Percentiles rank a stretch among this genome's conserved stretches.
These are phyloP conservation scores for Pilasporangium apinafurcum DNA, from an alignment of 352 stramenopile genomes.

Conservation along the genomic window DNA sequence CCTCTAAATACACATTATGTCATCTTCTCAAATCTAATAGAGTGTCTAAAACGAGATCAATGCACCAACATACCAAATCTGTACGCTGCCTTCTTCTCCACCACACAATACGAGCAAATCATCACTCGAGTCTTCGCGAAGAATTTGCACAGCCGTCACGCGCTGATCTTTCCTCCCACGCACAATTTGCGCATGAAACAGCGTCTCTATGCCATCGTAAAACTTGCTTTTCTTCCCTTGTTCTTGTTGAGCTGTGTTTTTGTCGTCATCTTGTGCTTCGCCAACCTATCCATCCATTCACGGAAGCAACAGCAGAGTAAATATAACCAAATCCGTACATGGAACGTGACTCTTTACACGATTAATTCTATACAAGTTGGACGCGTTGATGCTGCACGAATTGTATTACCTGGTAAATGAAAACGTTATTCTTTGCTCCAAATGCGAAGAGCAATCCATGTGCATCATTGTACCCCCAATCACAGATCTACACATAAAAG, in stretches of 20 bases:
- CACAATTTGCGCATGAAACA: slow-evolving; percentile 42
- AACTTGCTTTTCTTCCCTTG: not conserved
- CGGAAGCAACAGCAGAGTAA: too few relatives aligned
- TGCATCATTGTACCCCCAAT: slow-evolving; percentile 36
- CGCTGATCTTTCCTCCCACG: slow-evolving; percentile 53
- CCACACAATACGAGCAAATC: slow-evolving; percentile 41
- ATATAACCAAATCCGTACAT: too few relatives aligned
- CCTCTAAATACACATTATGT: not conserved
- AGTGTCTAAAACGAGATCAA: too few relatives aligned
- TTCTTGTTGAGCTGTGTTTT: slow-evolving; percentile 4
- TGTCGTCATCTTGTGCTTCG: too few relatives aligned
- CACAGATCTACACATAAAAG: slow-evolving; percentile 38
- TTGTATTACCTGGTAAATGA: slow-evolving; percentile 49
- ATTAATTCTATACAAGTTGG: too few relatives aligned
- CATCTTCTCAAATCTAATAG: too few relatives aligned
- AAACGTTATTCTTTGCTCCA: slow-evolving; percentile 52
- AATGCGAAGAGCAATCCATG: slow-evolving; percentile 41
- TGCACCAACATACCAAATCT: slow-evolving; percentile 47
- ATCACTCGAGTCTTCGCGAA: slow-evolving; percentile 15
- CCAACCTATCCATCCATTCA: too few relatives aligned
- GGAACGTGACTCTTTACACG: too few relatives aligned
- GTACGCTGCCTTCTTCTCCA: slow-evolving; percentile 63
- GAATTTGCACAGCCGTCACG: slow-evolving; percentile 49
- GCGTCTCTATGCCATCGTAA: not conserved
- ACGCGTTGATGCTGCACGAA: too few relatives aligned